Percentiles rank a stretch among this genome's conserved stretches.
Evolutionary conservation across 2,329 filamentous ascomycete species (phyloP).

Genomic region (Hymenoscyphus scutula): DNA sequence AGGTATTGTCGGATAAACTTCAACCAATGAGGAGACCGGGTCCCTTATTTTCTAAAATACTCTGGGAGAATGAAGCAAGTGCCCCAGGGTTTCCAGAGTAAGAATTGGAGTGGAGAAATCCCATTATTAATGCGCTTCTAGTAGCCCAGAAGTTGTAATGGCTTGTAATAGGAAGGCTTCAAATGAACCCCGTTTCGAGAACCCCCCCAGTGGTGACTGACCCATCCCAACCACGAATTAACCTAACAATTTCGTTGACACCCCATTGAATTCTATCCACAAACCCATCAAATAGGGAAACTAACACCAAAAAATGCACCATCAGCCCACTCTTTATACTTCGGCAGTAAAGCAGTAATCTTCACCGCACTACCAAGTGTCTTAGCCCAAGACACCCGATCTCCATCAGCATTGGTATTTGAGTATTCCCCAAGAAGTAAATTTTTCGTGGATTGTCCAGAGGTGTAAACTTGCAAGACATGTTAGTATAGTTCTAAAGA

Average conservation of each 20-base stretch:
- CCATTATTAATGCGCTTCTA: no score
- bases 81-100: no score
- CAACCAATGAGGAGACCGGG: no score
- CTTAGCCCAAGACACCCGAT: conserved; percentile 38
- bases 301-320: conserved; percentile 34
- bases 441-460: conserved; percentile 28
- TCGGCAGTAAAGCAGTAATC: conserved; percentile 40
- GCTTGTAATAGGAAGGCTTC: no score
- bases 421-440: conserved; percentile 51
- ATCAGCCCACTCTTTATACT: conserved; percentile 45
- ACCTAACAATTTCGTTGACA: background rate
- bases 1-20: no score
- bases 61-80: no score
- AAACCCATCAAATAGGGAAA: conserved; percentile 6
- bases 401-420: conserved; percentile 49
- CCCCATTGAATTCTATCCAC: background rate
- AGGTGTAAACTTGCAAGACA: conserved; percentile 41
- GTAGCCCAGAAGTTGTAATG: no score
- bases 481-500: conserved; percentile 42
- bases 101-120: no score
- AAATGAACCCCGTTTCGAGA: no score
- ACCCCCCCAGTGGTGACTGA: no score
- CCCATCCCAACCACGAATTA: no score
- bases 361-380: conserved; percentile 42
- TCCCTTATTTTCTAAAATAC: no score